phyloP scores from a whole-genome alignment of 208 protist genomes.

The Naegleria gruberi region DNA sequence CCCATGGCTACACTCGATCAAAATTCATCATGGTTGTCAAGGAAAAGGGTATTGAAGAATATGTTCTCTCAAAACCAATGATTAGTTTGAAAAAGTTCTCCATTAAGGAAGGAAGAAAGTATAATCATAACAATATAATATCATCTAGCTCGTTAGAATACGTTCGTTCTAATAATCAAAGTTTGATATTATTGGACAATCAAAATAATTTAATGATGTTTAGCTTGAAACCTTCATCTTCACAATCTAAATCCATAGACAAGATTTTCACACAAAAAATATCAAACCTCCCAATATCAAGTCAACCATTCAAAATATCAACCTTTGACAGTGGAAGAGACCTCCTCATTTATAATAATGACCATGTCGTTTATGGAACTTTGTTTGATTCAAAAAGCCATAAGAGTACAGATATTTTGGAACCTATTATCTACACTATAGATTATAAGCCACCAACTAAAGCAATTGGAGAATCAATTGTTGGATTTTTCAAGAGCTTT shows the following conservation, averaged over 20 bases:
- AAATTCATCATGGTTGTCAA: not conserved
- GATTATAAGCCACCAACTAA: not conserved
- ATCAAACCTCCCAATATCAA: no score
- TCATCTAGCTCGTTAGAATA: not conserved
- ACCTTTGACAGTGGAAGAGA: not conserved
- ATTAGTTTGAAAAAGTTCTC: not conserved
- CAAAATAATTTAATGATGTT: not conserved
- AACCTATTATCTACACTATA: not conserved
- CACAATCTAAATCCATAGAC: not conserved
- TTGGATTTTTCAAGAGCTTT: not conserved
- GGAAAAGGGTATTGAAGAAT: not conserved
- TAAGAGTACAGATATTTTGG: not conserved
- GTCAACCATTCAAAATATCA: not conserved
- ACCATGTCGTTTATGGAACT: not conserved
- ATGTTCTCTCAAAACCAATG: not conserved
- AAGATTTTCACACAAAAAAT: not conserved
- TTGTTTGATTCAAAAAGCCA: not conserved
- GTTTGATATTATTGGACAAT: not conserved
- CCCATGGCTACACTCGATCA: not conserved
- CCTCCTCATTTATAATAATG: not conserved
- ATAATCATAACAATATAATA: not conserved
- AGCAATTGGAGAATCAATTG: not conserved
- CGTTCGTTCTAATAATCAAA: not conserved
- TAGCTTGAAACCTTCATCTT: not conserved
- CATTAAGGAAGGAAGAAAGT: not conserved